These are phyloP conservation scores for Arabidopsis suecica DNA, from an alignment of 345 rosid species.

Conservation along the genomic window DNA sequence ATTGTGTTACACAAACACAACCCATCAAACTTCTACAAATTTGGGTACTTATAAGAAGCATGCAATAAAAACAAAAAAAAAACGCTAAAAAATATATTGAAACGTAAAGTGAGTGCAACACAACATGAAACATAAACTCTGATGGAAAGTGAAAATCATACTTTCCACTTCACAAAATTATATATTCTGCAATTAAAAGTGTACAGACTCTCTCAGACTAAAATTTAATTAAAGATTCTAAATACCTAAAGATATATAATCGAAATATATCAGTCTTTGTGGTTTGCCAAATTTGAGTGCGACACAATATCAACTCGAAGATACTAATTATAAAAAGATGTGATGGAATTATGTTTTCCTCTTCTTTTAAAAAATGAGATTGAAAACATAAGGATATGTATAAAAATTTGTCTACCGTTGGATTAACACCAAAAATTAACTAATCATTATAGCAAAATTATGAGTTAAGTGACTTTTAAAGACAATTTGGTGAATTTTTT, in stretches of 20 bases:
- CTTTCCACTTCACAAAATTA: too few relatives aligned
- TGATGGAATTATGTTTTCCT: background rate
- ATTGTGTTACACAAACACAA: too few relatives aligned
- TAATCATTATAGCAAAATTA: background rate
- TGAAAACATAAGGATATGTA: background rate
- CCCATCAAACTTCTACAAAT: too few relatives aligned
- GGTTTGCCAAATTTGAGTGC: background rate
- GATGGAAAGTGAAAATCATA: too few relatives aligned
- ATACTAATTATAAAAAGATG: background rate
- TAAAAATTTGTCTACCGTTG: too few relatives aligned
- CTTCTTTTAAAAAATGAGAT: background rate
- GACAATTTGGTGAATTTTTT: background rate
- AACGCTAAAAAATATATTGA: background rate
- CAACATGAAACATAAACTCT: too few relatives aligned
- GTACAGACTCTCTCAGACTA: too few relatives aligned
- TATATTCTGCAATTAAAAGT: too few relatives aligned
- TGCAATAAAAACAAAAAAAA: too few relatives aligned
- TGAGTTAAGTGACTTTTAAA: background rate
- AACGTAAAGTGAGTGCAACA: background rate
- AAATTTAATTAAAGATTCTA: too few relatives aligned
- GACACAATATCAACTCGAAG: background rate
- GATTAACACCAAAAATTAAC: background rate
- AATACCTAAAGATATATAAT: too few relatives aligned
- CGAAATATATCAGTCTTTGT: too few relatives aligned
- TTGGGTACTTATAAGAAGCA: background rate